Conservation (phyloP, 768 basidiomycete genomes). For the Hygrophorus russula region DNA sequence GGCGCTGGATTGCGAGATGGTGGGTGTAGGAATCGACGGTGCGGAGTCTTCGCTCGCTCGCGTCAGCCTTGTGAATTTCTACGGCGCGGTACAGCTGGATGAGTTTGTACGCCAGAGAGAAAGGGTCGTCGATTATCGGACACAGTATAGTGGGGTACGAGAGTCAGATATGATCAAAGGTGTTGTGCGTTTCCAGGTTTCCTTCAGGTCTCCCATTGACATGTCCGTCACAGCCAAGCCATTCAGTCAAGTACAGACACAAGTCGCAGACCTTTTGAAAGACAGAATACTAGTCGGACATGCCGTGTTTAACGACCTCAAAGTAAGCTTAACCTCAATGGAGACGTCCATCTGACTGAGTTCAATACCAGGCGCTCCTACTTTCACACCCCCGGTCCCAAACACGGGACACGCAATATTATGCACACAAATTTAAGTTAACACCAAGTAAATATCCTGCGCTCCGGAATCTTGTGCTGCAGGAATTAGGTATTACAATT, state of each 20-base stretch:
- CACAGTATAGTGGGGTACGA: constrained; percentile 79
- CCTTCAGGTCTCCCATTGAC: not conserved
- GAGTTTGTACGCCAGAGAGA: constrained; percentile 82
- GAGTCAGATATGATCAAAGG: constrained; percentile 62
- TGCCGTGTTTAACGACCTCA: constrained; percentile 84
- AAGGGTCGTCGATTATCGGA: constrained; percentile 86
- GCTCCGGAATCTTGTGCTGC: constrained; percentile 66
- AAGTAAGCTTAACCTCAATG: no score
- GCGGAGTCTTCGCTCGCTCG: constrained; percentile 78
- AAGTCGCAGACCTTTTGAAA: constrained; percentile 65
- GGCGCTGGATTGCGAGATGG: constrained; percentile 96
- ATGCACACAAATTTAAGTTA: constrained; percentile 48
- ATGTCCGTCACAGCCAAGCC: constrained; percentile 43
- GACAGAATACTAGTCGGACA: constrained; percentile 83
- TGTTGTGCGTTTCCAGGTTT: constrained; percentile 14
- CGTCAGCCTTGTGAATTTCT: constrained; percentile 82
- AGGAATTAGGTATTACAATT: constrained; percentile 71
- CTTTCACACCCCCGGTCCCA: constrained; percentile 25
- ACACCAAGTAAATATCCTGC: constrained; percentile 58
- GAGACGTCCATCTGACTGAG: no score
- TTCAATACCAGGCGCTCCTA: no score
- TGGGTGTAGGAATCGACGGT: constrained; percentile 82
- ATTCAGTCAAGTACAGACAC: constrained; percentile 71
- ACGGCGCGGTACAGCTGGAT: constrained; percentile 72
- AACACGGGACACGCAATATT: constrained; percentile 61